phyloP scores from a whole-genome alignment of 352 stramenopile species.

The Pythium rishiriense region DNA sequence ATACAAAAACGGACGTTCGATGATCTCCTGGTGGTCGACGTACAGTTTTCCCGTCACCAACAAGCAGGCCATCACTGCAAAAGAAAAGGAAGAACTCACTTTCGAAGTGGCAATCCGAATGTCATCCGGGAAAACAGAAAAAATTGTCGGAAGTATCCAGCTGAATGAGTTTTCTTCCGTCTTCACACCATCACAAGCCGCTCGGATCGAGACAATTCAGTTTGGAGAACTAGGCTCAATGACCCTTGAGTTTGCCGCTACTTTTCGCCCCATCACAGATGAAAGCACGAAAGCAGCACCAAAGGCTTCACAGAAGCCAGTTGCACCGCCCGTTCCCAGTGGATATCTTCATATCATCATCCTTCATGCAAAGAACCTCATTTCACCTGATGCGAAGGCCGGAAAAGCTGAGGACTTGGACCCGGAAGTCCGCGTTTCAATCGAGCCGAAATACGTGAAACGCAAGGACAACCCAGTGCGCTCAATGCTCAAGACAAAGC shows the following conservation, averaged over 20 bases:
- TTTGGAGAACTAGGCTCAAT: slow-evolving; percentile 33
- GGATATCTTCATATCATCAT: slow-evolving; percentile 50
- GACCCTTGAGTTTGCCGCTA: slow-evolving; percentile 29
- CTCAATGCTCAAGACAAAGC: slow-evolving; percentile 52
- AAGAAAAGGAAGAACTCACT: slow-evolving; percentile 39
- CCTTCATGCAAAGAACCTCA: slow-evolving; percentile 36
- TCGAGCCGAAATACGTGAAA: slow-evolving; percentile 54
- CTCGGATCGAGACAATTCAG: slow-evolving; percentile 18
- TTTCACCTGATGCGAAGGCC: slow-evolving; percentile 30
- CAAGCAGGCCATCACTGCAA: slow-evolving; percentile 27
- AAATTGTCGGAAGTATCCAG: slow-evolving; percentile 33
- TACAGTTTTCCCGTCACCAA: slow-evolving; percentile 22
- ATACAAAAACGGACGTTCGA: neutral
- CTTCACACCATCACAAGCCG: slow-evolving; percentile 8
- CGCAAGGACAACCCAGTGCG: slow-evolving; percentile 49
- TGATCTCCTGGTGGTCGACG: slow-evolving; percentile 29
- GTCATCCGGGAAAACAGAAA: slow-evolving; percentile 18
- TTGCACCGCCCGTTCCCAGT: slow-evolving; percentile 25
- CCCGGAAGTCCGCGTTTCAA: slow-evolving; percentile 44
- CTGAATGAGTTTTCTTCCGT: slow-evolving; percentile 25
- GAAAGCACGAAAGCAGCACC: neutral
- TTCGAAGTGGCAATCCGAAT: slow-evolving; percentile 31
- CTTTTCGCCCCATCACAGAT: slow-evolving; percentile 22
- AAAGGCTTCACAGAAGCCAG: slow-evolving; percentile 3
- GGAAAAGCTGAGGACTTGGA: slow-evolving; percentile 43